Evolutionary conservation across 75 land plant species (phyloP), one percentile per base, ranked within the genome.

Genomic region (Picea sitchensis): DNA sequence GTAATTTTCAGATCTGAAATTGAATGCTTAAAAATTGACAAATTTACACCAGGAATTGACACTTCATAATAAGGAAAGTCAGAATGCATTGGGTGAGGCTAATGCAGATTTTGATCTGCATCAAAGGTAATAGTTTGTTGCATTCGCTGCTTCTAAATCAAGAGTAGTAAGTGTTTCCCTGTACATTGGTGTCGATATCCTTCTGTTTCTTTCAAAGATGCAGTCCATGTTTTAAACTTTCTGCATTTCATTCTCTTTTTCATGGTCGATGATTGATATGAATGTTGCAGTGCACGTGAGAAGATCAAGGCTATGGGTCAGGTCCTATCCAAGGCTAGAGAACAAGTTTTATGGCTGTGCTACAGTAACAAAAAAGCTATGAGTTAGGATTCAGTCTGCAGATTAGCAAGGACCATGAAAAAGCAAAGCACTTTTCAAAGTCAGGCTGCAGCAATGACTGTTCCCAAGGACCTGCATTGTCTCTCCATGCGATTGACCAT

Each of bases 301-400:
- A 92, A 80, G 76, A 88, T 94, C 59, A 94, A 89, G 83, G 78
- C 84, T n/a, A 92, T 94, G 96, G 96, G 94, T 58, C 90, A 87
- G 76, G 77, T 83, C 72, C 79, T 94, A 23, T 61, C 90, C 31
- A 82, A 83, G 81, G 83, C 91, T 62, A 83, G 90, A 67, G 90
- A 86, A 61, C 80, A 83, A 21, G 1, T 78, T 86, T 56, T 90
- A 87, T 84, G 94, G 90, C 38, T 88, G 88, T 77, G 81, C 80
- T 56, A 63, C 67, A 41, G 84, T 92, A 64, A 85, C 88, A 61
- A 86, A 86, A 79, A 85, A 87, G 81, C 84, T 91, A 14, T 76
- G 96, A 82, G 92, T 88, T 5, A 94, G 89, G 94, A 85, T 94
- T 47, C 96, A 88, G 77, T 83, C 88, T 31, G 86, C 90, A 18